Evolutionary conservation across 352 stramenopile genomes (phyloP), one percentile per base, ranked within the genome.

Genomic region (Hyaloperonospora arabidopsidis): DNA sequence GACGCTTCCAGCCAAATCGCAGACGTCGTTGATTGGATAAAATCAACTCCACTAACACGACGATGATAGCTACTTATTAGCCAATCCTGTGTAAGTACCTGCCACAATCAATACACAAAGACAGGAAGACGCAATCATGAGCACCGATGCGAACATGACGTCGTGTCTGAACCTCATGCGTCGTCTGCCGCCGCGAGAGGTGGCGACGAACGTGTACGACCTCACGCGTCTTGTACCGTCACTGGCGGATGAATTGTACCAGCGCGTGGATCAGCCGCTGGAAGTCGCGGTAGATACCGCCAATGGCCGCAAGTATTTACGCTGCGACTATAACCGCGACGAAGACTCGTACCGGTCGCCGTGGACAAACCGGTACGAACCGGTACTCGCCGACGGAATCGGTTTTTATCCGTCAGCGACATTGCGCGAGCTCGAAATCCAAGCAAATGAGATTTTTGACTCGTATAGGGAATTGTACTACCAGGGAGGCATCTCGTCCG

Each of bases 391-490:
- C 11, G 81, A 95, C 51, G 79, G 83, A 13, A 84, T 96, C 57
- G 84, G 87, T n/a, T 96, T 97, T 49, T 87, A 79, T 40, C 88
- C 90, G 5, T 95, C 86, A 0, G 79, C 97, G 58, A 81, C 82
- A 40, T 56, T 98, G 21, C 83, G 92, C 5, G 71, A 86, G 52
- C 72, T 98, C 14, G 94, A 98, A 70, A 63, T 95, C 18, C 70
- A 97, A 45, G 85, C 88, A 12, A 98, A 98, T 68, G 89, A 98
- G 70, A 89, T 98, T 53, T 98, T 98, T 63, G 93, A 98, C 67
- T 85, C 89, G 46, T 99, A 99, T 70, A 74, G 88, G 15, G 87
- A 97, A 67, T 73, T 98, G 34, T 99, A 99, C 71, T 99, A 98
- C 70, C 86, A 95, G 54, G 84, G 87, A 11, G 89, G 88, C 38